Evolutionary conservation across 106 monocot species (phyloP).

Genomic region (Dioscorea alata): DNA sequence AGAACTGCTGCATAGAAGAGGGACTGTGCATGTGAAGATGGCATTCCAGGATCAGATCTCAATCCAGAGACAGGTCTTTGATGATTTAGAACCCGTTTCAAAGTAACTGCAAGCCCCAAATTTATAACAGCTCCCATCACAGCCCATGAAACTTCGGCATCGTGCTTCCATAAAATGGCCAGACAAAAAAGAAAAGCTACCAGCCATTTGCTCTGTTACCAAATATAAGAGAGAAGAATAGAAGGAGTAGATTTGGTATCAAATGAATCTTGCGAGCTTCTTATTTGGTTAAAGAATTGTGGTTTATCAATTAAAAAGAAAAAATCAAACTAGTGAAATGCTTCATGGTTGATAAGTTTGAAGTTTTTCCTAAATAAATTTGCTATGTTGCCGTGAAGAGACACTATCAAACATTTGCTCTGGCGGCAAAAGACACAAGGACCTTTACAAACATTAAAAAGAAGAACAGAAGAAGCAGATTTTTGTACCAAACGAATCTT

Average conservation of each 20-base stretch:
- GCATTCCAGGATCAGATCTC: constrained; percentile 95
- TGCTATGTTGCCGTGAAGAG: constrained; percentile 6
- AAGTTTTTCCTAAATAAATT: not conserved
- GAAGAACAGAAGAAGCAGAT: too few relatives aligned
- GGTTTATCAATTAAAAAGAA: not conserved
- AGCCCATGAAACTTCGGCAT: constrained; percentile 72
- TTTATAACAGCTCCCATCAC: constrained; percentile 67
- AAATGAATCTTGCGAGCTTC: not conserved
- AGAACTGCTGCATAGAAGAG: constrained; percentile 57
- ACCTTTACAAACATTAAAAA: too few relatives aligned
- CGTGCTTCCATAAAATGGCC: constrained; percentile 77
- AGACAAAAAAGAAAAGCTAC: constrained; percentile 50
- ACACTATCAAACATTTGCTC: constrained; percentile 87
- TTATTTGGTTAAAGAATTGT: not conserved
- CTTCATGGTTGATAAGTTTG: not conserved
- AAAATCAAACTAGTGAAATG: not conserved
- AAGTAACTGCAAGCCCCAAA: constrained; percentile 39
- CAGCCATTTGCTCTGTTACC: constrained; percentile 86
- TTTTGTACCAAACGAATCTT: not conserved
- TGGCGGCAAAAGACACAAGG: constrained; percentile 7
- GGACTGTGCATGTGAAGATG: constrained; percentile 94
- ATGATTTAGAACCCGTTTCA: constrained; percentile 80
- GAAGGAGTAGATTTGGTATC: not conserved
- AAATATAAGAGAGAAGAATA: too few relatives aligned
- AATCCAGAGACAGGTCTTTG: constrained; percentile 59